These are phyloP conservation scores for Apiotrichum domesticum DNA, from an alignment of 1,284 basidiomycete genomes.

Conservation along the genomic window DNA sequence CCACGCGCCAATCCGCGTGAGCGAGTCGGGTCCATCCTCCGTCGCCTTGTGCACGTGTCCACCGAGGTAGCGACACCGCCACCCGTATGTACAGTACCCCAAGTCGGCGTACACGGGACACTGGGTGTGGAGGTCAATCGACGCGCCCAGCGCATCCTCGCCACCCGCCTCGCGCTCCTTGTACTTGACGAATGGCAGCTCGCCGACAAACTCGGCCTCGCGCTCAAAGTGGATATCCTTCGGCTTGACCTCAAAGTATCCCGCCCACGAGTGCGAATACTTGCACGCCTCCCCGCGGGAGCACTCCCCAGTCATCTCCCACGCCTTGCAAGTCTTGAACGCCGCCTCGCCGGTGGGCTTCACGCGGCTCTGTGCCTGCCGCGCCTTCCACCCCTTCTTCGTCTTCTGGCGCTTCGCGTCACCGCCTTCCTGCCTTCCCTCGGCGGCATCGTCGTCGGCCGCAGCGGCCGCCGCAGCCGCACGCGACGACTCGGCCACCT, in stretches of 20 bases:
- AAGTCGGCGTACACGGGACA: constrained; percentile 70
- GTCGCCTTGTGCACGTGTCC: constrained; percentile 54
- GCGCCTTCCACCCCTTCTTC: constrained; percentile 60
- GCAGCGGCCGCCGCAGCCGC: constrained; percentile 3
- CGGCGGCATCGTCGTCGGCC: constrained; percentile 62
- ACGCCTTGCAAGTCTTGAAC: constrained; percentile 34
- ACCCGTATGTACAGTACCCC: constrained; percentile 78
- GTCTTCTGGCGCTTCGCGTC: constrained; percentile 45
- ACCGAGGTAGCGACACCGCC: constrained; percentile 85
- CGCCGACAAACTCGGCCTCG: constrained; percentile 46
- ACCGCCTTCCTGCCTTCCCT: constrained; percentile 38
- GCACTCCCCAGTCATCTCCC: constrained; percentile 34
- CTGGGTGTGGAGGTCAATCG: constrained; percentile 28
- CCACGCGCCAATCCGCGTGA: constrained; percentile 6
- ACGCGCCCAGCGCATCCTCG: constrained; percentile 27
- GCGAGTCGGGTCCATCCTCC: constrained; percentile 1
- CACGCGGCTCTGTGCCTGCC: constrained; percentile 67
- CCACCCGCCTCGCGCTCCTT: constrained; percentile 38
- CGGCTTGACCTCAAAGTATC: constrained; percentile 71
- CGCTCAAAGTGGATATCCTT: constrained; percentile 62
- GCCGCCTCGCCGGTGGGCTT: constrained; percentile 44
- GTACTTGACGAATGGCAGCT: constrained; percentile 50
- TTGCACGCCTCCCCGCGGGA: constrained; percentile 52
- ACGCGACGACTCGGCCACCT: constrained; percentile 51
- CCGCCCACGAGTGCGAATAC: constrained; percentile 69